Base-by-base conservation (phyloP, 257 asterid species). In the Mitragyna speciosa region DNA sequence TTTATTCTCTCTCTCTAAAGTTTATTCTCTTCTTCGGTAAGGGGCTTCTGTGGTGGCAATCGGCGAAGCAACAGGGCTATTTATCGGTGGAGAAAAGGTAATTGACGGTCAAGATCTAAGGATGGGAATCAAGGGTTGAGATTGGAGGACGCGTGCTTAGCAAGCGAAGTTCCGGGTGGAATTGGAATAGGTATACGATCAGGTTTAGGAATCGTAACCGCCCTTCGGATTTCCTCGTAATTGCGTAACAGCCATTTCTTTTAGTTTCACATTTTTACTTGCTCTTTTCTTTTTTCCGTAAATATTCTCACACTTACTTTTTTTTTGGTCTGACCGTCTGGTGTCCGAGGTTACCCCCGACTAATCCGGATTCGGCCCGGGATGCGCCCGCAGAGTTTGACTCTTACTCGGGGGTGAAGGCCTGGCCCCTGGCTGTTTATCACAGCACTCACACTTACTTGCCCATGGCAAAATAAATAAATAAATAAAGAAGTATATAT, bases 121-220 rank as follows among this genome's bases (percentile, higher is more conserved):
- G 74, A 12, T 30, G 15, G 15, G 11, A 11, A 22, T n/a, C 64
- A 48, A 86, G 86, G 89, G 89, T 3, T 68, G 47, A 3, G 89
- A 88, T 87, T 85, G 10, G 20, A 36, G 22, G 73, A 79, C 78
- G 77, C 70, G 85, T 84, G 69, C 70, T 43, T n/a, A 41, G 48
- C 36, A 72, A 63, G 70, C 51, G 16, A 74, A 69, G 68, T 79
- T 82, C 61, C 47, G 41, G 39, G 59, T 75, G 36, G 31, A n/a
- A 64, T 43, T 17, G 9, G 68, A 73, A 24, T 76, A 7, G 15
- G 19, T 0, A 0, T 19, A 48, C 69, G 76, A 65, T 67, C 54
- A 66, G 80, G 72, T 67, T 48, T 48, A 15, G 47, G 19, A 69
- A 30, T 39, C 33, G 31, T 8, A 65, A 77, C 39, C 80, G 74